Conservation (phyloP, 805 yeast genomes). For the Ogataea ramenticola region DNA sequence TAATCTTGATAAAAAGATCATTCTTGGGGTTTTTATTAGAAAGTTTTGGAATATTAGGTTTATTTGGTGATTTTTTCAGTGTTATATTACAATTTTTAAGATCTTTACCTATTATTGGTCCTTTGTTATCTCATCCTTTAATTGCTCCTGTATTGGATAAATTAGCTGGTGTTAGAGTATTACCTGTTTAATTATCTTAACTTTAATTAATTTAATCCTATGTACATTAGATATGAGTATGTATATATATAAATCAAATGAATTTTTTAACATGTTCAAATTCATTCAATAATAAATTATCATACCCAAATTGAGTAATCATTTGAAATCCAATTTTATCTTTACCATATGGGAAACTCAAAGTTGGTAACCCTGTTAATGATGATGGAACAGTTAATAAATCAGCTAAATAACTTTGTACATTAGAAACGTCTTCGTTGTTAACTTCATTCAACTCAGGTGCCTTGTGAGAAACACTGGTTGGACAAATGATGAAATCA, state of each 20-base stretch:
- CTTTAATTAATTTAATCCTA: background rate
- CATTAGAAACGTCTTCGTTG: conserved; percentile 22
- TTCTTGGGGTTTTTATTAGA: conserved; percentile 83
- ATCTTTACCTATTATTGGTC: conserved; percentile 84
- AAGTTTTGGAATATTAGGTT: conserved; percentile 78
- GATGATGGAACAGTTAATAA: conserved; percentile 86
- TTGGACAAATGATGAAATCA: conserved; percentile 72
- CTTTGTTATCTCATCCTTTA: conserved; percentile 69
- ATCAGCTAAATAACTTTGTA: conserved; percentile 71
- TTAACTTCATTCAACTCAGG: conserved; percentile 10
- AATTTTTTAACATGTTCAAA: no score
- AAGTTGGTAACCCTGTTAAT: conserved; percentile 83
- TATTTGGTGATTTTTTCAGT: conserved; percentile 89
- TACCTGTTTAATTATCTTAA: conserved; percentile 49
- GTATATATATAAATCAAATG: no score
- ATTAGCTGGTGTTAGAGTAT: conserved; percentile 58
- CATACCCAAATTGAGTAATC: conserved; percentile 84
- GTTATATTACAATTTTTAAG: conserved; percentile 82
- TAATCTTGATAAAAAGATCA: conserved; percentile 70
- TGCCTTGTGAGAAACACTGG: conserved; percentile 53
- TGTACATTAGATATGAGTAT: background rate
- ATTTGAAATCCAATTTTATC: conserved; percentile 63
- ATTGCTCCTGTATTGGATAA: conserved; percentile 71
- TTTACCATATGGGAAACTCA: conserved; percentile 54
- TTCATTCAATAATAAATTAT: conserved; percentile 45